Evolutionary conservation across 2,329 filamentous ascomycete genomes (phyloP), one percentile per base, ranked within the genome.

Genomic region (Arachnomyces sp.): DNA sequence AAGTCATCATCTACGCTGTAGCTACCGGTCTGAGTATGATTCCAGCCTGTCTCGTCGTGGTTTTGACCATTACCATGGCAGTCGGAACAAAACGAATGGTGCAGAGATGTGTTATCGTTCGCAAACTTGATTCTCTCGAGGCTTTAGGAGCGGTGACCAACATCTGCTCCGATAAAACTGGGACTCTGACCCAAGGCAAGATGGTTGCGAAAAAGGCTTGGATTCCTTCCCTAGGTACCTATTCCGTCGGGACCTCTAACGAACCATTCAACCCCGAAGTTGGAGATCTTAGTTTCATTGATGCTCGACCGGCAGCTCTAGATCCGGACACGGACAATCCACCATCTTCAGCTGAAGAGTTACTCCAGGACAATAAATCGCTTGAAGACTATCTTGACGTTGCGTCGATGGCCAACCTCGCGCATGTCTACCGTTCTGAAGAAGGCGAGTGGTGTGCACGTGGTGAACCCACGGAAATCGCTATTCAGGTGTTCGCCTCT

Each of bases 401-500:
- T 17, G 77, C 79, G 4, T 75, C 79, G 0, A 69, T 84, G 35
- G 80, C 79, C 31, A 84, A 84, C 50, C 63, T 84, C 15, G 78
- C 80, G 2, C 72, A 72, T 28, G 73, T 84, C 3, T 73, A 79
- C 45, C 66, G 77, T 45, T 66, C 65, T 9, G 65, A 76, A 11
- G 60, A 68, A 13, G 62, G 67, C 2, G 62, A 71, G 39, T 84
- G 80, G 80, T 69, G 75, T 40, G 78, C 75, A 18, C 74, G 77
- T 35, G 81, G 80, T 31, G 80, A 83, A 48, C 78, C 79, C 0
- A 85, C 82, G 1, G 82, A 86, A 50, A 83, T 86, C 44, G 82
- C 82, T 2, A 82, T 86, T 34, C 81, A 86, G 50, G 82, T 86
- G 0, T 84, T 86, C 53, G 79, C 80, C 7, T 76, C 74, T 31